phyloP scores from a whole-genome alignment of 352 stramenopile species.

The Aphanomyces euteiches region DNA sequence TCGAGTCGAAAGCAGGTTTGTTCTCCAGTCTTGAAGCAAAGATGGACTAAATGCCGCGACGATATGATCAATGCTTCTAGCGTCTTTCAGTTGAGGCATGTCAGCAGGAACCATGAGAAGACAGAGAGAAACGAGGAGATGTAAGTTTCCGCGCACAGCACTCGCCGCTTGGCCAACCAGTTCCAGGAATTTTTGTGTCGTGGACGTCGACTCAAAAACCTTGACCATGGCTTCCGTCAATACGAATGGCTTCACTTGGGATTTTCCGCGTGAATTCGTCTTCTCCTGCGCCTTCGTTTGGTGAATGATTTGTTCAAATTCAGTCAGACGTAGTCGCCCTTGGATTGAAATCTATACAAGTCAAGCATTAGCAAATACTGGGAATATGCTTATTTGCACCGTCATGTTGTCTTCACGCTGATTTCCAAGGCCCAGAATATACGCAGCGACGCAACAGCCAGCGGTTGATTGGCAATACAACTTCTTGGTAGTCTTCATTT shows the following conservation, averaged over 20 bases:
- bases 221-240: conserved; percentile 86
- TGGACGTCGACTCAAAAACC: conserved; percentile 40
- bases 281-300: conserved; percentile 13
- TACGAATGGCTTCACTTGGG: conserved; percentile 49
- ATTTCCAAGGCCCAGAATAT: conserved; percentile 63
- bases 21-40: no score
- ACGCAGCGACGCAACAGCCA: conserved; percentile 63
- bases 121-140: conserved; percentile 25
- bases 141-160: conserved; percentile 25
- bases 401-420: conserved; percentile 74
- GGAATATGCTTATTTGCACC: conserved; percentile 35
- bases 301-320: conserved; percentile 19
- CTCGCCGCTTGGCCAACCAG: conserved; percentile 19
- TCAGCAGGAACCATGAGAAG: conserved; percentile 32
- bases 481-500: conserved; percentile 30
- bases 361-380: no score
- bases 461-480: conserved; percentile 46
- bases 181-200: conserved; percentile 6
- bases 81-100: conserved; percentile 12
- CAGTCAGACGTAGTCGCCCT: conserved; percentile 16
- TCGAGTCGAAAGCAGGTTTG: no score
- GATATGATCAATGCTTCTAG: conserved; percentile 2
- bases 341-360: conserved; percentile 11
- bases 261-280: conserved; percentile 6
- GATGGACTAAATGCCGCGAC: not conserved